These are phyloP conservation scores for Leccinum proliferum DNA, from an alignment of 1,284 basidiomycete species.

Conservation along the genomic window DNA sequence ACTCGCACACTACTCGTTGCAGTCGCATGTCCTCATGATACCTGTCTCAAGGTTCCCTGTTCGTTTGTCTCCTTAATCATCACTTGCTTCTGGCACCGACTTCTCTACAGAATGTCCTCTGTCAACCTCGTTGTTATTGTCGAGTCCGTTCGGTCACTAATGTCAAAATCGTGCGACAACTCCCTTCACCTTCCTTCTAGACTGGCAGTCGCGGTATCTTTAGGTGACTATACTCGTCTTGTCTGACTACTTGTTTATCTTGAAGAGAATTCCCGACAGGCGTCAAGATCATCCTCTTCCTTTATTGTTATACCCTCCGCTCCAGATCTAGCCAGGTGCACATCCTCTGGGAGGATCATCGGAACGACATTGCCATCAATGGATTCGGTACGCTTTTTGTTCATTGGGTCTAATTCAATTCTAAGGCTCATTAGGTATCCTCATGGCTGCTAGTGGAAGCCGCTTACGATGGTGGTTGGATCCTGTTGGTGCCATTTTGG, in stretches of 20 bases:
- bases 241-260: neutral
- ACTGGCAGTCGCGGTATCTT: constrained; percentile 76
- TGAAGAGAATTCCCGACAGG: constrained; percentile 35
- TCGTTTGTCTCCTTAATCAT: constrained; percentile 24
- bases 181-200: constrained; percentile 81
- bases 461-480: constrained; percentile 86
- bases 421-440: constrained; percentile 52
- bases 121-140: constrained; percentile 86
- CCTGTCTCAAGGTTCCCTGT: constrained; percentile 57
- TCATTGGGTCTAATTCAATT: constrained; percentile 2
- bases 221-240: constrained; percentile 45
- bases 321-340: constrained; percentile 85
- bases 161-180: constrained; percentile 55
- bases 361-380: constrained; percentile 87
- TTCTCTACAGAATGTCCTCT: constrained; percentile 63
- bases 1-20: constrained; percentile 5
- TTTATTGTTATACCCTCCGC: constrained; percentile 82
- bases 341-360: constrained; percentile 93
- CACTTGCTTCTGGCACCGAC: constrained; percentile 3
- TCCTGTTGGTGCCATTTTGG: constrained; percentile 75
- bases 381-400: constrained; percentile 49
- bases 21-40: constrained; percentile 1
- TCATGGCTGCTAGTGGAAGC: constrained; percentile 89
- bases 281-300: constrained; percentile 81
- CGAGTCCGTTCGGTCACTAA: constrained; percentile 70